A percentile compares a stretch with the other conserved stretches of the same genome.
These are phyloP conservation scores for Capsicum pubescens DNA, from an alignment of 257 asterid species.

Conservation along the genomic window DNA sequence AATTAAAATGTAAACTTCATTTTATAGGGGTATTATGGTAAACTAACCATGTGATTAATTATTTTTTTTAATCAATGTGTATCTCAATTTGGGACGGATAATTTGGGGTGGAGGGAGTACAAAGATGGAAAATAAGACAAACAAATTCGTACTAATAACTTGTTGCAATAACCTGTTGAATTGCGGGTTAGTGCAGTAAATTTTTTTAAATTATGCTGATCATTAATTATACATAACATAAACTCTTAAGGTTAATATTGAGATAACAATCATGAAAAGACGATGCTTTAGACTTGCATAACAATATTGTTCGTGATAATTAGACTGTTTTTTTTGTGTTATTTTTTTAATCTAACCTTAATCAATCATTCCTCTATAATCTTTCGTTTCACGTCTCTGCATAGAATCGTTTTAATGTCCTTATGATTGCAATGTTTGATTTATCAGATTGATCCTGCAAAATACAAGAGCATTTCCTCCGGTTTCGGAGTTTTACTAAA, in stretches of 20 bases:
- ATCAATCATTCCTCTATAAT: neutral
- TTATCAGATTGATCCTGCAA: constrained; percentile 63
- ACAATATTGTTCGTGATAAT: neutral
- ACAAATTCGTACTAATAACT: neutral
- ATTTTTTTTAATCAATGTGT: too few species aligned
- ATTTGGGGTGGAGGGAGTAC: too few species aligned
- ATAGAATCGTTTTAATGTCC: neutral
- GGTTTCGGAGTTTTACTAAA: constrained; percentile 60
- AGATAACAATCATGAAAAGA: too few species aligned
- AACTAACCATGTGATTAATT: too few species aligned
- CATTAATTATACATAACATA: neutral
- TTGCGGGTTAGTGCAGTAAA: neutral
- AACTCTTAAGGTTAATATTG: neutral
- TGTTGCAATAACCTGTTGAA: neutral
- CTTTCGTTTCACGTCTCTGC: neutral
- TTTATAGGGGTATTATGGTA: too few species aligned
- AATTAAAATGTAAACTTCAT: too few species aligned
- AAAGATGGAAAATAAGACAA: too few species aligned
- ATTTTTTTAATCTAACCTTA: neutral
- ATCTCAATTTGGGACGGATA: too few species aligned
- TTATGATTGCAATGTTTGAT: neutral
- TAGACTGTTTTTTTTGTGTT: neutral
- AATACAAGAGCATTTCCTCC: constrained; percentile 64
- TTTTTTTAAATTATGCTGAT: neutral
- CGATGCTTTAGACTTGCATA: neutral